phyloP scores from a whole-genome alignment of 1,139 yeast genomes.

The Wickerhamomyces sp. region DNA sequence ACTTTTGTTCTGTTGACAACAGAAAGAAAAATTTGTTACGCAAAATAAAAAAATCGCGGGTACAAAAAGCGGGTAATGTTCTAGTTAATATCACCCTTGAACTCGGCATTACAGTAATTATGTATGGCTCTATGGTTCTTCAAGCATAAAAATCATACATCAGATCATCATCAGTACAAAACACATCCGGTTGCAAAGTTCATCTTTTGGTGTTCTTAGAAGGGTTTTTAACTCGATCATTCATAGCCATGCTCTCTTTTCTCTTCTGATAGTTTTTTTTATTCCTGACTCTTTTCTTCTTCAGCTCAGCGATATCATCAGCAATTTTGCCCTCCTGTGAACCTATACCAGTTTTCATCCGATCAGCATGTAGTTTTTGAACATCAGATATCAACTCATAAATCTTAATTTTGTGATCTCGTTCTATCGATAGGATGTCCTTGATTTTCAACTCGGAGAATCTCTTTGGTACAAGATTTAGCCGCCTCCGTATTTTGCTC shows the following conservation, averaged over 20 bases:
- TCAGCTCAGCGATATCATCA: constrained; percentile 11
- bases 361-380: constrained; percentile 5
- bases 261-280: constrained; percentile 11
- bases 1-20: too few species aligned
- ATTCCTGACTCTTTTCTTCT: constrained; percentile 10
- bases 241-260: constrained; percentile 14
- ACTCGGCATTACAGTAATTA: too few species aligned
- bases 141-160: too few species aligned
- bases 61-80: too few species aligned
- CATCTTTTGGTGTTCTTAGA: too few species aligned
- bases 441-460: constrained; percentile 15
- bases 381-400: constrained; percentile 19
- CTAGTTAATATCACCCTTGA: too few species aligned
- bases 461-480: constrained; percentile 20
- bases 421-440: constrained; percentile 20
- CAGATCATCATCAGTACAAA: too few species aligned
- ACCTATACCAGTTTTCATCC: neutral
- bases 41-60: too few species aligned
- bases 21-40: too few species aligned
- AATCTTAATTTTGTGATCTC: constrained; percentile 22
- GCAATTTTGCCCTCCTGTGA: constrained; percentile 7
- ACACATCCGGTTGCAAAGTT: too few species aligned
- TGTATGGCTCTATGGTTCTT: too few species aligned
- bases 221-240: constrained; percentile 2
- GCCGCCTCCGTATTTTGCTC: constrained; percentile 16